Percentiles rank a stretch among this genome's conserved stretches.
Evolutionary conservation across 2,329 filamentous ascomycete genomes (phyloP).

Genomic region (Nakataea oryzae): DNA sequence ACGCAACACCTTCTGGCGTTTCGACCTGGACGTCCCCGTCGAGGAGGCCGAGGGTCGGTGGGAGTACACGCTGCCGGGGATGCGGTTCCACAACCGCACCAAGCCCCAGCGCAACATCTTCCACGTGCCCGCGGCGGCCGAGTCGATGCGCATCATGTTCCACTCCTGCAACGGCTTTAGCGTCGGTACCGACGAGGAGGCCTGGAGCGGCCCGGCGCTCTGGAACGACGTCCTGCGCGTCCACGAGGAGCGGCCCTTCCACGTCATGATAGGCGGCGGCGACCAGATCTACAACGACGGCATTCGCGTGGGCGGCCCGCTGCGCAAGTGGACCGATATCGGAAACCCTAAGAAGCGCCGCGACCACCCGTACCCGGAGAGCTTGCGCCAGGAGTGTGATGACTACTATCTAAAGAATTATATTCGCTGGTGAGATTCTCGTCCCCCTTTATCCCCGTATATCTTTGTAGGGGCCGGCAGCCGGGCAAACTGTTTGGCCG

Average conservation of each 20-base stretch:
- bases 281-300: conserved; percentile 97
- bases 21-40: conserved; percentile 72
- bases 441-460: no score
- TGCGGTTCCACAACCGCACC: conserved; percentile 48
- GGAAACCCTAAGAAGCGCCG: conserved; percentile 75
- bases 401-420: conserved; percentile 90
- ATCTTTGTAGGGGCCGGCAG: background rate
- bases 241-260: conserved; percentile 73
- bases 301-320: conserved; percentile 73
- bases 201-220: conserved; percentile 81
- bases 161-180: conserved; percentile 97
- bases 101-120: conserved; percentile 58
- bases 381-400: conserved; percentile 74
- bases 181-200: conserved; percentile 71
- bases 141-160: conserved; percentile 98
- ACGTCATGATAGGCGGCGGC: conserved; percentile 92
- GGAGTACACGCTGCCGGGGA: conserved; percentile 63
- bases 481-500: background rate
- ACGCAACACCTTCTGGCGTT: conserved; percentile 83
- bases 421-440: conserved; percentile 51
- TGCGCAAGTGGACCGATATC: conserved; percentile 74
- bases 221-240: conserved; percentile 89
- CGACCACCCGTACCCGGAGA: conserved; percentile 65
- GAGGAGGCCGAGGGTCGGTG: conserved; percentile 60
- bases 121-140: conserved; percentile 70